Evolutionary conservation across 2,329 filamentous ascomycete genomes (phyloP), one percentile per base, ranked within the genome.

Genomic region (Helotiales sp.): DNA sequence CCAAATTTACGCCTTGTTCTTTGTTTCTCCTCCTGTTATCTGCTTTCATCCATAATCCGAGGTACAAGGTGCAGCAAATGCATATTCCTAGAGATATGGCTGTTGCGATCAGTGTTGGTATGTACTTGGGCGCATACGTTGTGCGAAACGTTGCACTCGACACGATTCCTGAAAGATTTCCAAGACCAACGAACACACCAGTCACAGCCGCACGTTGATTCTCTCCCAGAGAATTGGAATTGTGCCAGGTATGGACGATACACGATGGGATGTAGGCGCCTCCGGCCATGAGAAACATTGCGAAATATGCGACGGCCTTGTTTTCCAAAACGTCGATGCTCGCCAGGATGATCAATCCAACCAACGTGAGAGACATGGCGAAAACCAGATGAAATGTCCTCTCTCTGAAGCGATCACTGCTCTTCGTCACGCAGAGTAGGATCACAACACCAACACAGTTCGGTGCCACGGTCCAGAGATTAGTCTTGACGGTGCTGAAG

Each of bases 191-290:
- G 1, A 78, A 69, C 13, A 80, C 66, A 0, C 75, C 79, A 1
- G 77, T 81, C 9, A 75, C 79, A 0, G 78, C 77, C 5, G 79
- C 78, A 0, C 79, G 73, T 0, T 71, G 73, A 42, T 75, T 80
- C 67, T 83, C 79, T 24, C 77, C 74, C 7, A 79, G 67, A 40
- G 79, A 81, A 63, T 82, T 81, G 60, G 81, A 81, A 55, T 81
- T 81, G 58, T 80, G 73, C 79, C 79, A 80, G 1, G 73, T 73
- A 58, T 80, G 74, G 4, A 81, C 73, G n/a, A 81, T 67, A 52
- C 74, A 76, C 3, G 73, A 75, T 0, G 77, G 75, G 13, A 79
- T 78, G 60, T 79, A 81, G 1, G 77, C 72, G 22, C 75, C 75
- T 0, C 69, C 63, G 1, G 76, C 75, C 52, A 81, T 69, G 2